Conservation (phyloP, 306 rosid species). For the Medicago arabica region DNA sequence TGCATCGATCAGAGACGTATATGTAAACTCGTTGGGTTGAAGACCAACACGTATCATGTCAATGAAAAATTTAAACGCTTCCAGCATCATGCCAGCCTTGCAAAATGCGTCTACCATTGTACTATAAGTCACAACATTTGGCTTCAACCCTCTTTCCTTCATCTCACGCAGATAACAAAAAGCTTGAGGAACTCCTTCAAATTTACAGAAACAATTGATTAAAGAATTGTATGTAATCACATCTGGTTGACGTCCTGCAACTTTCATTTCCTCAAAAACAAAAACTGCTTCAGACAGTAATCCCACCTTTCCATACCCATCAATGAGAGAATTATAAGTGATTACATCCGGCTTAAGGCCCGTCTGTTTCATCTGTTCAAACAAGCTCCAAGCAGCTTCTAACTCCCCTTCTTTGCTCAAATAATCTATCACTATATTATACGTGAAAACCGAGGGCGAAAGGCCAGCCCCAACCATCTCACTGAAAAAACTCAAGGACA, state of each 20-base stretch:
- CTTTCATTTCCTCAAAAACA: conserved; percentile 75
- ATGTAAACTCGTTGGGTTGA: conserved; percentile 83
- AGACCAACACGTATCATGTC: conserved; percentile 86
- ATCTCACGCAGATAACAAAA: conserved; percentile 71
- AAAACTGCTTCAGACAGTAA: conserved; percentile 50
- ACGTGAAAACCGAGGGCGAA: conserved; percentile 74
- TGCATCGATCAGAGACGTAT: conserved; percentile 90
- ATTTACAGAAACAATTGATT: conserved; percentile 84
- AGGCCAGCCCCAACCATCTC: conserved; percentile 78
- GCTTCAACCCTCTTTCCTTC: conserved; percentile 66
- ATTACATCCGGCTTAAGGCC: conserved; percentile 74
- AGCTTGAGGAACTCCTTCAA: conserved; percentile 72
- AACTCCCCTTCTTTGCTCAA: conserved; percentile 79
- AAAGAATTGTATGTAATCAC: conserved; percentile 74
- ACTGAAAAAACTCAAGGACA: conserved; percentile 59
- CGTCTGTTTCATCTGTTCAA: conserved; percentile 67
- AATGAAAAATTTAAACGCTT: conserved; percentile 76
- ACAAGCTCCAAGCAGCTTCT: conserved; percentile 63
- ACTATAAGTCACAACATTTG: conserved; percentile 89
- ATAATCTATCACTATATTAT: conserved; percentile 74
- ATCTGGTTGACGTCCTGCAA: conserved; percentile 72
- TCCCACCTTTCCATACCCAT: conserved; percentile 89
- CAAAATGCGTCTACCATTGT: conserved; percentile 91
- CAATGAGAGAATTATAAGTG: conserved; percentile 89
- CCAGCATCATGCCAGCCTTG: conserved; percentile 84